A percentile compares a stretch with the other conserved stretches of the same genome.
These are phyloP conservation scores for Paspalum vaginatum DNA, from an alignment of 176 grass and related monocot genomes.

Conservation along the genomic window DNA sequence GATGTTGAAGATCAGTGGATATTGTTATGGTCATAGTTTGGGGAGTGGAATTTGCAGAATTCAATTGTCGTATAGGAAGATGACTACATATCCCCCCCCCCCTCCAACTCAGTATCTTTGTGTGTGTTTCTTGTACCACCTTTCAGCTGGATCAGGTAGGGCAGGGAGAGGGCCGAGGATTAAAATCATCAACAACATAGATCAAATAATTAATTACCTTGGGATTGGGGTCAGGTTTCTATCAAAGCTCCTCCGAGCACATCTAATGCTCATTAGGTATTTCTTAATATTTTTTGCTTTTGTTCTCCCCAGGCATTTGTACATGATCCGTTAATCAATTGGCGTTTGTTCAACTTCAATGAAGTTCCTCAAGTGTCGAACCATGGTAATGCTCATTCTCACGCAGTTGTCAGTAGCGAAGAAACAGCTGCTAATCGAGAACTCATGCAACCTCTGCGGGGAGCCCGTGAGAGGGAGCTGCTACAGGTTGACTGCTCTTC, in stretches of 20 bases:
- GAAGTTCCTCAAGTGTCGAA: slow-evolving; percentile 98
- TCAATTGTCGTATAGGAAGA: neutral
- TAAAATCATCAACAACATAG: too few relatives aligned
- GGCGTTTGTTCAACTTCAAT: slow-evolving; percentile 98
- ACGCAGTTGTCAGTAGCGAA: slow-evolving; percentile 78
- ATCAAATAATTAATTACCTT: too few relatives aligned
- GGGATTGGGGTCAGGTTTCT: too few relatives aligned
- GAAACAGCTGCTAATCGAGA: slow-evolving; percentile 64
- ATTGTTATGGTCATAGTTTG: neutral
- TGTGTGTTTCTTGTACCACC: slow-evolving; percentile 26
- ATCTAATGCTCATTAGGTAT: slow-evolving; percentile 8
- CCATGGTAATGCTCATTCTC: slow-evolving; percentile 65
- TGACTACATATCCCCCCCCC: too few relatives aligned
- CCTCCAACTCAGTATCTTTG: neutral
- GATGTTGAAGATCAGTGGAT: neutral
- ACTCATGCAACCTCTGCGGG: slow-evolving; percentile 76
- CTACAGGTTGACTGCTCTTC: slow-evolving; percentile 68
- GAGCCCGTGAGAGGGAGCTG: slow-evolving; percentile 82
- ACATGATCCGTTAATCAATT: slow-evolving; percentile 96
- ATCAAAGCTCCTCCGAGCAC: too few relatives aligned
- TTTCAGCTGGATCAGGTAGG: neutral
- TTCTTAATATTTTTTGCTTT: slow-evolving; percentile 19
- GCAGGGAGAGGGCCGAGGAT: too few relatives aligned
- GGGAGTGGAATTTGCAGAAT: neutral
- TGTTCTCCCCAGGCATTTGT: slow-evolving; percentile 84